Evolutionary conservation across 331 rosid genomes (phyloP).

Genomic region (Saraca asoca): DNA sequence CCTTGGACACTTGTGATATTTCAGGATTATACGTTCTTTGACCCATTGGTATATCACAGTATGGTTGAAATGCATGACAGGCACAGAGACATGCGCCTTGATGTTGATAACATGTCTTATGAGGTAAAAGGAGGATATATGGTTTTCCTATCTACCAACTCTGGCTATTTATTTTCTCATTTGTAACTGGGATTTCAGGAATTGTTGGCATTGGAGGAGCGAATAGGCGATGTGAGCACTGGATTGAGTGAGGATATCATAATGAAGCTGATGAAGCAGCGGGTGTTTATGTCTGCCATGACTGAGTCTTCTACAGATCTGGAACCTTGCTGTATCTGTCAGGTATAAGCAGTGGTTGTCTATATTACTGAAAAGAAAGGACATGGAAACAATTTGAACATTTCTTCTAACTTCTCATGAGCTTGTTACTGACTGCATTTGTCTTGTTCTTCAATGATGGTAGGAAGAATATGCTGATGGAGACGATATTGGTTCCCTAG

Average conservation of each 20-base stretch:
- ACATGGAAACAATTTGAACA: conserved; percentile 5
- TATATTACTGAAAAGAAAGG: not conserved
- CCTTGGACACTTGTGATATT: conserved; percentile 32
- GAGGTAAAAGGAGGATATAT: conserved; percentile 58
- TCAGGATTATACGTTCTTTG: conserved; percentile 81
- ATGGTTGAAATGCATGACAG: conserved; percentile 84
- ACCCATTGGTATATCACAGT: conserved; percentile 72
- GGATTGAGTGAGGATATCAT: conserved; percentile 70
- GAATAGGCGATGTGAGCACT: conserved; percentile 77
- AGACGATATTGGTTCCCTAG: conserved; percentile 66
- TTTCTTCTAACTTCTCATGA: conserved; percentile 8
- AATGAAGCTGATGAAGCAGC: conserved; percentile 57
- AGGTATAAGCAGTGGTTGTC: conserved; percentile 47
- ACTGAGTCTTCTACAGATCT: conserved; percentile 40
- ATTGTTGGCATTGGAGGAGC: conserved; percentile 80
- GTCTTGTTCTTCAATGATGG: conserved; percentile 23
- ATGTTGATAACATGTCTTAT: conserved; percentile 88
- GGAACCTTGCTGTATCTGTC: conserved; percentile 88
- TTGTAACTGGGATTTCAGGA: conserved; percentile 53
- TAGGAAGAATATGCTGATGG: conserved; percentile 73
- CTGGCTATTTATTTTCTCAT: conserved; percentile 12
- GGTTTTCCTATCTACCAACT: conserved; percentile 25
- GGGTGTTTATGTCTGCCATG: conserved; percentile 32
- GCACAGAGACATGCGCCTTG: conserved; percentile 93
- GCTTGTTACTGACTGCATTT: conserved; percentile 20